Percentiles rank a stretch among this genome's conserved stretches.
Evolutionary conservation across 768 basidiomycete species (phyloP).

Genomic region (Pulveroboletus sp.): DNA sequence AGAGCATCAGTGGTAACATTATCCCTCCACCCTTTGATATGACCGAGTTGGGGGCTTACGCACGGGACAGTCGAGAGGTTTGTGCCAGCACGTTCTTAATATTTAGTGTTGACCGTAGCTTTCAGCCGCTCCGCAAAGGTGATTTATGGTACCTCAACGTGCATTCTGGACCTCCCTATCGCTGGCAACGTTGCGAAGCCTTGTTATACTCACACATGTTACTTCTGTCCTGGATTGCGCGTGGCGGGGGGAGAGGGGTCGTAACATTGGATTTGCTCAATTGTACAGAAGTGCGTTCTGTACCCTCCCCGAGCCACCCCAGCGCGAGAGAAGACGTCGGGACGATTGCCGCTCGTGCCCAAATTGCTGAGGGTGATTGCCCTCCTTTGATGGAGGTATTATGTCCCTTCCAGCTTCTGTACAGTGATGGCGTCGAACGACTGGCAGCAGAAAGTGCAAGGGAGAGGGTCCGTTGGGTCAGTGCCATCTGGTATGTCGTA

Average conservation of each 20-base stretch:
- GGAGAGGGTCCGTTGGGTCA: constrained; percentile 88
- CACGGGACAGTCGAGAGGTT: constrained; percentile 42
- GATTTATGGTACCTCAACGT: constrained; percentile 91
- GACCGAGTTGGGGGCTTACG: constrained; percentile 41
- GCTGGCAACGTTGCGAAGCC: constrained; percentile 79
- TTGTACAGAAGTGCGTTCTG: constrained; percentile 80
- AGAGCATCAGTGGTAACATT: constrained; percentile 29
- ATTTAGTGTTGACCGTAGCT: constrained; percentile 4
- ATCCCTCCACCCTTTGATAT: constrained; percentile 46
- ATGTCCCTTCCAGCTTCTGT: constrained; percentile 88
- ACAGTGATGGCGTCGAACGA: constrained; percentile 84
- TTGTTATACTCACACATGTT: constrained; percentile 81
- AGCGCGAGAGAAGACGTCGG: constrained; percentile 83
- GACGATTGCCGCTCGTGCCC: constrained; percentile 69
- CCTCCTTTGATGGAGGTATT: constrained; percentile 61
- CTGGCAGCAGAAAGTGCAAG: constrained; percentile 84
- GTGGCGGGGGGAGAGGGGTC: constrained; percentile 77
- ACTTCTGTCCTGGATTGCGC: constrained; percentile 81
- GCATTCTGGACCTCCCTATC: constrained; percentile 71
- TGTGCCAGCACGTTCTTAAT: constrained; percentile 5
- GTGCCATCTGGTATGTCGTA: constrained; percentile 70
- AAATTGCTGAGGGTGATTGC: constrained; percentile 42
- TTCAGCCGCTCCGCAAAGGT: constrained; percentile 83
- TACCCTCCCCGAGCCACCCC: constrained; percentile 77
- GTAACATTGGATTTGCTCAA: constrained; percentile 84